A percentile compares a stretch with the other conserved stretches of the same genome.
phyloP scores from a whole-genome alignment of 768 basidiomycete genomes.

The Macrolepiota fuliginosa region DNA sequence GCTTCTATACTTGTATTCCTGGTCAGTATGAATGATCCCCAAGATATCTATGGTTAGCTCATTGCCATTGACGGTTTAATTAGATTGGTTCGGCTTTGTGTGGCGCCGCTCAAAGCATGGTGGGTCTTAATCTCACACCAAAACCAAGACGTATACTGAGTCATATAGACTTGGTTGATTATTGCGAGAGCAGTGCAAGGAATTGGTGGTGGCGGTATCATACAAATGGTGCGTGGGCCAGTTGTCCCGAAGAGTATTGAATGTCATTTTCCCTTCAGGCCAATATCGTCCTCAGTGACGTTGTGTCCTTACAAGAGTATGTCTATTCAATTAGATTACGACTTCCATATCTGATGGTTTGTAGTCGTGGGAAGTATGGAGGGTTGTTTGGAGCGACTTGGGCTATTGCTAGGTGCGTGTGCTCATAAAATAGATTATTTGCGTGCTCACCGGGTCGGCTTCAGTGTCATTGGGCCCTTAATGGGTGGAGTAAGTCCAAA shows the following conservation, averaged over 20 bases:
- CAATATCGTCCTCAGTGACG: conserved; percentile 79
- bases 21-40: conserved; percentile 31
- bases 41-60: not conserved
- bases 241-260: not conserved
- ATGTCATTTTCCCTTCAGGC: conserved; percentile 31
- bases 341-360: not conserved
- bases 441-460: conserved; percentile 18
- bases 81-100: conserved; percentile 79
- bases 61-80: not conserved
- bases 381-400: conserved; percentile 78
- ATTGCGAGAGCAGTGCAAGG: conserved; percentile 79
- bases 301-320: conserved; percentile 75
- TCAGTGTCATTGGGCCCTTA: conserved; percentile 68
- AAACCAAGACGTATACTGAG: not conserved
- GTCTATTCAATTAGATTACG: not conserved
- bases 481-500: conserved; percentile 67
- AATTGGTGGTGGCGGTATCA: conserved; percentile 78
- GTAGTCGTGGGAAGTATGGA: conserved; percentile 73
- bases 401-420: conserved; percentile 54
- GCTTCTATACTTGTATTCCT: conserved; percentile 65
- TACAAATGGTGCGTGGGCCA: conserved; percentile 54
- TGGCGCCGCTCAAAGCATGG: conserved; percentile 77
- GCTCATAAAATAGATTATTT: not conserved
- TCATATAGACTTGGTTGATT: conserved; percentile 64
- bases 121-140: conserved; percentile 17